Evolutionary conservation across 75 land plant species (phyloP).

Genomic region (Pseudotsuga menziesii): DNA sequence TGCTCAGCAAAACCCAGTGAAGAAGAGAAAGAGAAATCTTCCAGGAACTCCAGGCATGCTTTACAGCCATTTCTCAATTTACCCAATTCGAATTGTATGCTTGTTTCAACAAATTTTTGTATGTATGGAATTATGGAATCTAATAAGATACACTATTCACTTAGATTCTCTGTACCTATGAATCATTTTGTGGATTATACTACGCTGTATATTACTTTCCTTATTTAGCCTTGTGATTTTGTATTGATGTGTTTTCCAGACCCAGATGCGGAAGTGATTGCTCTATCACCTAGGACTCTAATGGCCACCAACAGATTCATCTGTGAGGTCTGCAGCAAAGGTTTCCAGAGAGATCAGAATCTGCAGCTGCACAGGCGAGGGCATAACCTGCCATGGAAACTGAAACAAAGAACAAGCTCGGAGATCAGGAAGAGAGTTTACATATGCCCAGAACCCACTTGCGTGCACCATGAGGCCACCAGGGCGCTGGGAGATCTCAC

Average conservation of each 20-base stretch:
- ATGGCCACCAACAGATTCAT: conserved; percentile 90
- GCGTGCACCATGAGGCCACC: conserved; percentile 79
- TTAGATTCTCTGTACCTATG: too few relatives aligned
- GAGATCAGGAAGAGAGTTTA: conserved; percentile 62
- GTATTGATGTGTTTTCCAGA: conserved; percentile 28
- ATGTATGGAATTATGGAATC: too few relatives aligned
- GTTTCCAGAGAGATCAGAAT: conserved; percentile 81
- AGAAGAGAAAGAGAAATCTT: conserved; percentile 60
- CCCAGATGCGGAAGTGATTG: conserved; percentile 93
- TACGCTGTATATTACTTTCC: too few relatives aligned
- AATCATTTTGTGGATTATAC: too few relatives aligned
- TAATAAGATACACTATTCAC: too few relatives aligned
- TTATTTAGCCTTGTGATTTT: too few relatives aligned
- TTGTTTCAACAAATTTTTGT: too few relatives aligned
- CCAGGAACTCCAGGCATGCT: conserved; percentile 60
- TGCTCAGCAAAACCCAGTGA: conserved; percentile 11
- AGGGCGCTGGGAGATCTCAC: conserved; percentile 82
- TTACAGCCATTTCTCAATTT: background rate
- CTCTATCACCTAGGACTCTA: conserved; percentile 80
- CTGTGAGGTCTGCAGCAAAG: conserved; percentile 82
- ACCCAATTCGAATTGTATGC: too few relatives aligned
- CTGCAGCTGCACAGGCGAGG: conserved; percentile 86
- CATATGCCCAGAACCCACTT: conserved; percentile 74
- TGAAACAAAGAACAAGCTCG: conserved; percentile 64
- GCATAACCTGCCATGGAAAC: conserved; percentile 88